Base-by-base conservation (phyloP, 2,329 filamentous ascomycete species). In the Fusarium dimerum region DNA sequence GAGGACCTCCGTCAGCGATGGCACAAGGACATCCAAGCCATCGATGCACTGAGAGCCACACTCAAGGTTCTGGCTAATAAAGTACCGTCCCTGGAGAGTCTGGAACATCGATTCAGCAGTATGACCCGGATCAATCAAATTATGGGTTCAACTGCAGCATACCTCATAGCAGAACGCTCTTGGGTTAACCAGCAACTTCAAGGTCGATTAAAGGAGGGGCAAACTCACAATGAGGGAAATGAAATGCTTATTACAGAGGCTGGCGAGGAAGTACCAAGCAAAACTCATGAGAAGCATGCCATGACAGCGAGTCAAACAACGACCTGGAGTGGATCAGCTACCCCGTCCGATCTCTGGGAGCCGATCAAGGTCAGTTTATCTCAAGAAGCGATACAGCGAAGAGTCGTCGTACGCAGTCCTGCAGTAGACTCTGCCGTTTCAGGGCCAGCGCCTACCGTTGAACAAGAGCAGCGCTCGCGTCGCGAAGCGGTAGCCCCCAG, bases 401-500 rank as follows among this genome's bases (percentile, higher is more conserved):
- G 62, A 40, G 70, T 74, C 7, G 55, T 66, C 18, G 65, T 74
- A n/a, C 53, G 66, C 39, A 71, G 69, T 44, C 71, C 71, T 2
- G 56, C 55, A 29, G 44, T 51, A 7, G 51, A 61, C 29, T 43
- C 49, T 5, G 16, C 51, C n/a, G 62, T 61, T 9, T 63, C 64
- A 3, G 63, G 56, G 3, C 56, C 55, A 6, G 65, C 68, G 6
- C 67, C 62, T n/a, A 72, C 72, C 1, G 50, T 74, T 32, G 55
- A 66, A 43, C 68, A 75, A 43, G 73, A 76, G 53, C 69, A 73
- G 52, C 56, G 60, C 12, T 66, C 67, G 18, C 67, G 73, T 29
- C 64, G 73, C 34, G 68, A 66, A 45, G 60, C 60, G 3, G 53
- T 40, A 5, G 54, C 58, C 13, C 66, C 69, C 6, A 68, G 66